phyloP scores from a whole-genome alignment of 768 basidiomycete genomes.

The Leccinellum luteum region DNA sequence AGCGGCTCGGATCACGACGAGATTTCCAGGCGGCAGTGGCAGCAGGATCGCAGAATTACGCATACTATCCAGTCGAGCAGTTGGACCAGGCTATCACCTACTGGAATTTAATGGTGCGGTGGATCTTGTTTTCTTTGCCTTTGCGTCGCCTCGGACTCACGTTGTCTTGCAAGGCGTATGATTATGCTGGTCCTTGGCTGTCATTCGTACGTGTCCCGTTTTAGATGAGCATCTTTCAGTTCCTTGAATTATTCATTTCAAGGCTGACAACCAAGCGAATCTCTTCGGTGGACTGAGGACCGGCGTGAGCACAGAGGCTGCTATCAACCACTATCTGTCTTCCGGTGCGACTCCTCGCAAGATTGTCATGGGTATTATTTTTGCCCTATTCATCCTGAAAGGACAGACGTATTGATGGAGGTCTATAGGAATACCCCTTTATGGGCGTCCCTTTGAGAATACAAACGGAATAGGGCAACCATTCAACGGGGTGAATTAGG shows the following conservation, averaged over 20 bases:
- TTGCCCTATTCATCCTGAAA: neutral
- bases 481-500: slow-evolving; percentile 56
- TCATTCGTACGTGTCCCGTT: slow-evolving; percentile 44
- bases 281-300: slow-evolving; percentile 65
- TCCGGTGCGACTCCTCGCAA: slow-evolving; percentile 64
- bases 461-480: slow-evolving; percentile 65
- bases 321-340: slow-evolving; percentile 57
- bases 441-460: slow-evolving; percentile 74
- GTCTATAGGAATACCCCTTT: slow-evolving; percentile 65
- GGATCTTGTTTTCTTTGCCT: neutral
- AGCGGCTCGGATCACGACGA: neutral
- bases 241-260: slow-evolving; percentile 10
- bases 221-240: neutral
- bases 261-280: slow-evolving; percentile 59
- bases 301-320: slow-evolving; percentile 63
- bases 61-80: slow-evolving; percentile 53
- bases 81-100: slow-evolving; percentile 67
- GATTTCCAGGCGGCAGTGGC: slow-evolving; percentile 50
- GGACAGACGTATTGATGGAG: neutral
- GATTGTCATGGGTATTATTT: slow-evolving; percentile 56
- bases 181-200: slow-evolving; percentile 79
- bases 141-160: neutral
- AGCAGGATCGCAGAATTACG: slow-evolving; percentile 59
- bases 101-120: slow-evolving; percentile 78
- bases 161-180: slow-evolving; percentile 50